Base-by-base conservation (phyloP, 768 basidiomycete genomes). In the Tricholomella constricta region DNA sequence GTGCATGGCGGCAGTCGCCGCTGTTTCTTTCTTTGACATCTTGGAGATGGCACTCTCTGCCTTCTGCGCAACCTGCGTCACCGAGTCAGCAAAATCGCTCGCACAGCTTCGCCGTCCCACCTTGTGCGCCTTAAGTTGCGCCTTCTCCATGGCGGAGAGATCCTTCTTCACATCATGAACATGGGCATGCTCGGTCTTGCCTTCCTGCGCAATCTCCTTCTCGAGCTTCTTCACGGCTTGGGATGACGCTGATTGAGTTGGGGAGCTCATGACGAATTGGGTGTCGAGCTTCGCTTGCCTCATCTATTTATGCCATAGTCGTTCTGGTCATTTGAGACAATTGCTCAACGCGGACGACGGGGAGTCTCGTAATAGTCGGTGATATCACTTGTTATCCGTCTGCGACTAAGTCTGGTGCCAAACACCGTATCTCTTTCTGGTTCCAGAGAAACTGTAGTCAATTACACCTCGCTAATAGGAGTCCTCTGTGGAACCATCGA, bases 161-260 rank as follows among this genome's bases (percentile, higher is more conserved):
- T 84, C 80, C 61, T 82, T 83, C 55, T 83, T 55, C 29, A 80
- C 75, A 41, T 77, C 74, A 63, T 82, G 75, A 58, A 88, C 64
- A 27, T 67, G 67, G 42, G 68, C 73, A 48, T 80, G 72, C 62
- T 84, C 83, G 22, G 72, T 69, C 58, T 78, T 80, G 15, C 78
- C 77, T 57, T 86, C 84, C 46, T 73, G 73, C 4, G 69, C 58
- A 31, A 82, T 65, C 15, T 67, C 65, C 50, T 76, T 79, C 62
- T 83, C 80, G 9, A 73, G 55, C 34, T 69, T 66, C 52, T 68
- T 69, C 29, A 70, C 52, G 23, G 66, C 52, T 38, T 67, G 59
- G 26, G 69, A 65, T 15, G 67, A 65, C 14, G 66, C 63, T 17
- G 53, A 32, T 45, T 49, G 44, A 36, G 54, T 35, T 6, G 38